These are phyloP conservation scores for Lachancea quebecensis DNA, from an alignment of 805 yeast species.

Conservation along the genomic window DNA sequence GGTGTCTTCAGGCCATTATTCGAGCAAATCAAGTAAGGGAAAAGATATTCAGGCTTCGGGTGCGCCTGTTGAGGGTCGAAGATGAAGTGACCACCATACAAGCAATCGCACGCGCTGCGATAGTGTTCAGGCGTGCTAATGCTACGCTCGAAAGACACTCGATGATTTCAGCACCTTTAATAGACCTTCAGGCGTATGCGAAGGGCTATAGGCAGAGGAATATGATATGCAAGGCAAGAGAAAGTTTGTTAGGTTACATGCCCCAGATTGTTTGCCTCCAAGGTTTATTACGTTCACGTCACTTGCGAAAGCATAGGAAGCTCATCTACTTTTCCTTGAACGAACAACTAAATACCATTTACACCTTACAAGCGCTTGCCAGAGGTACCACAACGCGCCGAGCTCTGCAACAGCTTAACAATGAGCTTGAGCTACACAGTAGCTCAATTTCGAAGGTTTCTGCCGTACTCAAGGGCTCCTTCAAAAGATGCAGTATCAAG, in stretches of 20 bases:
- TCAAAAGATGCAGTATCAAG: conserved; percentile 1
- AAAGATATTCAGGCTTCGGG: conserved; percentile 18
- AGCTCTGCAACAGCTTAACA: background rate
- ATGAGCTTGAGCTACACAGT: background rate
- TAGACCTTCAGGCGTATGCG: conserved; percentile 2
- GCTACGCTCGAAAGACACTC: background rate
- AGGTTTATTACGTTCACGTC: conserved; percentile 5
- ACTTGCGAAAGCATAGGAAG: conserved; percentile 1
- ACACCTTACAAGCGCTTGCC: conserved; percentile 1
- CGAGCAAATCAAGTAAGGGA: conserved; percentile 39
- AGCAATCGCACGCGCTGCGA: conserved; percentile 35
- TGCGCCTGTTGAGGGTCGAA: conserved; percentile 25
- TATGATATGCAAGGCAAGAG: background rate
- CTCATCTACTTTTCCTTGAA: conserved; percentile 2
- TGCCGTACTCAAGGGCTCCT: conserved; percentile 5
- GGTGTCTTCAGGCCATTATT: conserved; percentile 45
- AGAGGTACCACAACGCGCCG: background rate
- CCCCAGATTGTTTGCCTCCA: conserved; percentile 1
- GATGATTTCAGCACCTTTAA: background rate
- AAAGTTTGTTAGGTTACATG: background rate
- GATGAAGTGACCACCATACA: conserved; percentile 30
- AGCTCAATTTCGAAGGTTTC: background rate
- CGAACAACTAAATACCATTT: background rate
- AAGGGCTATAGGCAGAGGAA: conserved; percentile 2
- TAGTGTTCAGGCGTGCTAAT: conserved; percentile 23